phyloP scores from a whole-genome alignment of 2,329 filamentous ascomycete genomes.

The Colletotrichum sp. region DNA sequence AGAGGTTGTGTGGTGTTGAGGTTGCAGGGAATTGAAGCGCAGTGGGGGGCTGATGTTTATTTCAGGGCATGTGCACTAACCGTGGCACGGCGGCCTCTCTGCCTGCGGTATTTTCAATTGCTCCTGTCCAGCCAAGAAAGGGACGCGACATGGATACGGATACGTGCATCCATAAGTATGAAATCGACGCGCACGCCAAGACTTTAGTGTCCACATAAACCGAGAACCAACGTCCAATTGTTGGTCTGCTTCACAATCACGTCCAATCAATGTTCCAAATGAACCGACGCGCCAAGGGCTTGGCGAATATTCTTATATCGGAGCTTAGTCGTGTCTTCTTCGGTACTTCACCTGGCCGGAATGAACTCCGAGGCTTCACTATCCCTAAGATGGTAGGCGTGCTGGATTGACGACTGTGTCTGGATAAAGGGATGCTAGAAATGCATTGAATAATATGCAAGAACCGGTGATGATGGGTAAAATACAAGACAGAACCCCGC shows the following conservation, averaged over 20 bases:
- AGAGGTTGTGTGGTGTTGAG: background rate
- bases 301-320: background rate
- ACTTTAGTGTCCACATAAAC: rapidly evolving
- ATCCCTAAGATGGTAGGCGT: background rate
- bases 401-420: too few species aligned
- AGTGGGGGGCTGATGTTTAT: background rate
- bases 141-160: background rate
- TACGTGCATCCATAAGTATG: too few species aligned
- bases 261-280: background rate
- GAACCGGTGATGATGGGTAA: too few species aligned
- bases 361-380: background rate
- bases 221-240: background rate
- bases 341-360: background rate
- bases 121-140: background rate
- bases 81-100: background rate
- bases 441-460: too few species aligned
- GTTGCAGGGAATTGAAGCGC: background rate
- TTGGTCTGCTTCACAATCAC: background rate
- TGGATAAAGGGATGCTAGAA: too few species aligned
- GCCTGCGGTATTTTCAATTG: background rate
- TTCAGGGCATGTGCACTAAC: background rate
- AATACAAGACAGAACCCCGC: too few species aligned
- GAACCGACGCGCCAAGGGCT: background rate
- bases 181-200: background rate
- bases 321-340: background rate